Base-by-base conservation (phyloP, 805 yeast species). In the Starmerella stigmatis region DNA sequence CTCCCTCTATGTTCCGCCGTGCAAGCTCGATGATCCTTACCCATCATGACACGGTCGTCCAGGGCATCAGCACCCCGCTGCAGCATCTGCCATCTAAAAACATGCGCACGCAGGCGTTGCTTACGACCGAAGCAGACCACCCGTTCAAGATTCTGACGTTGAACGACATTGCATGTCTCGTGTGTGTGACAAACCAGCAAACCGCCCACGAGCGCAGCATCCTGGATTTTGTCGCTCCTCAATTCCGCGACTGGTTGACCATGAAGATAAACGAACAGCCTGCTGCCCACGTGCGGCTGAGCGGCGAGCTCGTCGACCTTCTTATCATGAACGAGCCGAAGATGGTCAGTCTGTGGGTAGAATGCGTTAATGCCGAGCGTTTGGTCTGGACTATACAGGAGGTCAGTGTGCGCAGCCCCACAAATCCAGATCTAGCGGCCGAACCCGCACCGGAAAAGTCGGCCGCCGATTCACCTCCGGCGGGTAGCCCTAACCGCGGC, bases 311-410 rank as follows among this genome's bases (percentile, higher is more conserved):
- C 5, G 31, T 44, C 2, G 54, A 46, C 17, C 17, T 49, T 5
- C 11, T 36, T 13, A 36, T 36, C n/a, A 25, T 36, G 29, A 12
- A 17, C 40, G 22, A 36, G 40, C 30, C 40, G n/a, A 36, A 36
- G 15, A 16, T 94, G 82, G 86, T 94, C 10, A 82, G 94, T 0
- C 63, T 88, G 45, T 89, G 96, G 96, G 94, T 92, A 0, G 86
- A 86, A 56, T 15, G 25, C 2, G 40, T 36, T 10, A 25, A 30
- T 13, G 7, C 34, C 5, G 53, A 38, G 35, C 63, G 83, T 45
- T 71, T 86, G 43, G 80, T 86, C 41, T 79, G 92, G 66, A 85
- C 85, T 67, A 79, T 88, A 58, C 94, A 86, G 57, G 92, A 85
- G 58, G 85, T 86, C 13, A 23, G 40, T 19, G 23, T 22, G 3